These are phyloP conservation scores for Blastobotrys indianensis DNA, from an alignment of 1,139 yeast species.

Conservation along the genomic window DNA sequence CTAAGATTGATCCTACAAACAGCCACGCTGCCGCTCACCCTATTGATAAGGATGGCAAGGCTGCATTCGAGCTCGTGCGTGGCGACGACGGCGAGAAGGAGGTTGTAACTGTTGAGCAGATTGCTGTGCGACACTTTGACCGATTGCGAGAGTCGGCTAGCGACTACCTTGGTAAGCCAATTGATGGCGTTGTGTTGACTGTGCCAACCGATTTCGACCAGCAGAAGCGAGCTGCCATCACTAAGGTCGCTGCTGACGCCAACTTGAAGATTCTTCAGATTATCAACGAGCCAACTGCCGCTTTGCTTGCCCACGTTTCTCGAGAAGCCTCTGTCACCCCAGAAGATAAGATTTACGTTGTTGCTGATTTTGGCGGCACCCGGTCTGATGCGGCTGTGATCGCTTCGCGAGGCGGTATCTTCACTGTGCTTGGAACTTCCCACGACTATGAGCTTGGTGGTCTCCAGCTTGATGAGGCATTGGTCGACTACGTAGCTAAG, in stretches of 20 bases:
- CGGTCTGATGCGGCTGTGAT: constrained; percentile 95
- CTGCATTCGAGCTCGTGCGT: constrained; percentile 56
- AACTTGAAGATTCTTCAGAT: constrained; percentile 80
- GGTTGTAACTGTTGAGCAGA: constrained; percentile 63
- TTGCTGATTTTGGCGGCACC: constrained; percentile 95
- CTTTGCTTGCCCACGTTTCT: constrained; percentile 68
- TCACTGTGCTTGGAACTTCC: constrained; percentile 81
- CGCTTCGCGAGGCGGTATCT: constrained; percentile 88
- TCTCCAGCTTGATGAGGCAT: constrained; percentile 69
- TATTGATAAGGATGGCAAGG: constrained; percentile 59
- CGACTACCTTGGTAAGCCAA: constrained; percentile 77
- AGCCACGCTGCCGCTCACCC: constrained; percentile 69
- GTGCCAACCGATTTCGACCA: constrained; percentile 87
- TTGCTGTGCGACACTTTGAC: constrained; percentile 74
- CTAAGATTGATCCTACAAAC: constrained; percentile 59
- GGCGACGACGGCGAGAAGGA: constrained; percentile 41
- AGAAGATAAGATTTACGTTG: constrained; percentile 78
- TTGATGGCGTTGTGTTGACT: constrained; percentile 81
- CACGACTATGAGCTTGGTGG: constrained; percentile 88
- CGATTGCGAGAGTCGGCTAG: constrained; percentile 85
- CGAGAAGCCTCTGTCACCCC: constrained; percentile 41
- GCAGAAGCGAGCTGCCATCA: constrained; percentile 61
- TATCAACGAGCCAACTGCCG: constrained; percentile 91
- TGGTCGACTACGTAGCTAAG: constrained; percentile 79
- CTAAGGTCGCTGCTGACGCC: constrained; percentile 58